Percentiles rank a stretch among this genome's conserved stretches.
Evolutionary conservation across 2,329 filamentous ascomycete genomes (phyloP).

Genomic region (Monosporascus sp.): DNA sequence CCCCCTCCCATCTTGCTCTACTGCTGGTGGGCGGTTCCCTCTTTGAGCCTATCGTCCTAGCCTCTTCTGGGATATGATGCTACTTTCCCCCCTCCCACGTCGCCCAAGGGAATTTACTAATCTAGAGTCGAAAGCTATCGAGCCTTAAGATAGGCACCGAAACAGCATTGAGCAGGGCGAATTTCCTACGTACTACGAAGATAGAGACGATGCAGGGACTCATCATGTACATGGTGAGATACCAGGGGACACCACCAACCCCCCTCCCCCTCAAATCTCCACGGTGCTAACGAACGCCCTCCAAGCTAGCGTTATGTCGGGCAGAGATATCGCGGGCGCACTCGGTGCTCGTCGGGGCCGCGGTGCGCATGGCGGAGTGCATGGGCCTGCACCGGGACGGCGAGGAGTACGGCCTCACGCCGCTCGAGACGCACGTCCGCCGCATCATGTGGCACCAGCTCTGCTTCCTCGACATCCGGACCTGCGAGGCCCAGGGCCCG

Average conservation of each 20-base stretch:
- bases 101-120: background rate
- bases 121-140: conserved; percentile 18
- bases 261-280: background rate
- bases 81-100: too few species aligned
- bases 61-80: too few species aligned
- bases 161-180: conserved; percentile 60
- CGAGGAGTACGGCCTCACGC: conserved; percentile 57
- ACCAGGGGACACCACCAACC: background rate
- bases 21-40: background rate
- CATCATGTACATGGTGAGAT: conserved; percentile 66
- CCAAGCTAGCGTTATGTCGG: conserved; percentile 64
- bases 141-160: conserved; percentile 64
- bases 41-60: too few species aligned
- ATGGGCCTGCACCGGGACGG: conserved; percentile 73
- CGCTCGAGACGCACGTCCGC: conserved; percentile 66
- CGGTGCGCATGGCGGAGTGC: conserved; percentile 69
- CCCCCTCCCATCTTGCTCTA: background rate
- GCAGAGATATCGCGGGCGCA: conserved; percentile 68
- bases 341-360: conserved; percentile 65
- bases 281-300: conserved; percentile 12
- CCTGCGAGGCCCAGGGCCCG: conserved; percentile 69
- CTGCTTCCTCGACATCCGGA: conserved; percentile 70
- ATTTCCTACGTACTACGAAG: conserved; percentile 64
- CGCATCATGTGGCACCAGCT: conserved; percentile 73
- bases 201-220: conserved; percentile 73